Evolutionary conservation across 352 stramenopile genomes (phyloP), one percentile per base, ranked within the genome.

Genomic region (Phytopythium litorale): DNA sequence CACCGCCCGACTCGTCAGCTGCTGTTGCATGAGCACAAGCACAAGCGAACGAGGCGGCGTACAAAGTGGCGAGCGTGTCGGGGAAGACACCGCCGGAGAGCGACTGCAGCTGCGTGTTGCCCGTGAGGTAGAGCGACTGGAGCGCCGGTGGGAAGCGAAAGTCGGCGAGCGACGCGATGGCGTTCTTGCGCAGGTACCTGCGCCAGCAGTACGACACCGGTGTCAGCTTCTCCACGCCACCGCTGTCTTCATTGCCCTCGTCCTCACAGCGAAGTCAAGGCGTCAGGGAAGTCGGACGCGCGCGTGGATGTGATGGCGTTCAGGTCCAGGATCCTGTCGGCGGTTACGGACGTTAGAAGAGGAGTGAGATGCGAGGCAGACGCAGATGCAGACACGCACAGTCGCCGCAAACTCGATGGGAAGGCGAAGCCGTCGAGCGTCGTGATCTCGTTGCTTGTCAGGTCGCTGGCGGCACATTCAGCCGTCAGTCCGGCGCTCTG

Each of bases 11-110:
- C 28, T 2, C 28, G 28, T 32, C 28, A 32, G 1, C 3, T 32
- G 28, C 28, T 4, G 28, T 32, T 5, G 28, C 28, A 32, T 23
- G 11, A 81, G 33, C 5, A 70, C 62, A 3, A 67, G 42, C 9
- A 79, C 43, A 49, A n/a, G 18, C 15, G 5, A 46, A n/a, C 25
- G 15, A 13, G 3, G 11, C 40, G 13, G 9, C 16, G n/a, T 37
- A 78, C 66, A 78, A 49, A 11, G 71, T 68, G 52, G 68, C 52
- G n/a, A 88, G 60, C 11, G 63, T 72, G 50, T 78, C 66, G 0
- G 79, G 76, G 21, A 88, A 65, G 16, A 79, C 69, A 43, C 72
- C 65, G 19, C 74, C 76, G 45, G 80, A 46, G 48, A 88, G 58
- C 23, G 69, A 73, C 9, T 68, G 67, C 25, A 82, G 69, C 30